A percentile compares a stretch with the other conserved stretches of the same genome.
Conservation (phyloP, 1,139 yeast species). For the Candida sanyaensis region DNA sequence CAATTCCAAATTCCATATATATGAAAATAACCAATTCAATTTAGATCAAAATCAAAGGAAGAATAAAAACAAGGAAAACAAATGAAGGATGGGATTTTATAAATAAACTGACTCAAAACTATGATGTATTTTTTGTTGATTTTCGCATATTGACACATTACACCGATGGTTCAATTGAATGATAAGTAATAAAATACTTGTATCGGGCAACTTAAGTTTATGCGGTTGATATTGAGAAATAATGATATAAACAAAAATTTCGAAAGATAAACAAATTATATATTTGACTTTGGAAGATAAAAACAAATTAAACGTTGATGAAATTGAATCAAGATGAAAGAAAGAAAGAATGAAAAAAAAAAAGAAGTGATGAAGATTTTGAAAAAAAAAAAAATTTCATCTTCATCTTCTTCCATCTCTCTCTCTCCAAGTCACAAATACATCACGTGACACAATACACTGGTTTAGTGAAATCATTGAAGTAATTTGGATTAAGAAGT, state of each 20-base stretch:
- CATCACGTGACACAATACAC: background rate
- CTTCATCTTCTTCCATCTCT: background rate
- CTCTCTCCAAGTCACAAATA: background rate
- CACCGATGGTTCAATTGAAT: constrained; percentile 36
- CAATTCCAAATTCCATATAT: background rate
- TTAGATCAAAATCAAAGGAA: background rate
- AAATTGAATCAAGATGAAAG: background rate
- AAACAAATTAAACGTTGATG: background rate
- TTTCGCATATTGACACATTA: constrained; percentile 58
- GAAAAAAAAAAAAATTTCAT: background rate
- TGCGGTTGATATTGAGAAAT: constrained; percentile 24
- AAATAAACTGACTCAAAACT: background rate
- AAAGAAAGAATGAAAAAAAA: background rate
- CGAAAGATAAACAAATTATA: background rate
- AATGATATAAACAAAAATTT: background rate
- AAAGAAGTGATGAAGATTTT: background rate
- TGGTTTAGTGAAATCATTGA: too few species aligned
- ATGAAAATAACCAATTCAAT: background rate
- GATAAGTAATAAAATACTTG: constrained; percentile 21
- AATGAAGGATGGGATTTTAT: background rate
- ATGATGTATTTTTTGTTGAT: constrained; percentile 14
- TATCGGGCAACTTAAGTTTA: constrained; percentile 50
- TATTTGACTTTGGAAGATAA: background rate
- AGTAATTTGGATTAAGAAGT: background rate
- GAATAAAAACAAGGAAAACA: too few species aligned